Conservation (phyloP, 345 rosid species). For the Boechera divaricarpa region DNA sequence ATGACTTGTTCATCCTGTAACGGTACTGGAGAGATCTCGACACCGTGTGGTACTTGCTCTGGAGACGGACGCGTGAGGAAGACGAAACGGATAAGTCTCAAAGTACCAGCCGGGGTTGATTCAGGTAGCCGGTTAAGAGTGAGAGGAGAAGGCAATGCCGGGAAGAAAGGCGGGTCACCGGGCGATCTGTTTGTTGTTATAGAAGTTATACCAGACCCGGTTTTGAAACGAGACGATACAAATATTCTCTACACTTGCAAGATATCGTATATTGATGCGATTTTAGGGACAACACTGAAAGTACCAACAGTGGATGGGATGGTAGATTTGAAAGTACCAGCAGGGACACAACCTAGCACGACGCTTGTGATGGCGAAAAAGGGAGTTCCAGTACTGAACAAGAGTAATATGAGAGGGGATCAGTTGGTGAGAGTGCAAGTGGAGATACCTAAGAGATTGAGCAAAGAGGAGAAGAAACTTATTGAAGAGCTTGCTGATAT, state of each 20-base stretch:
- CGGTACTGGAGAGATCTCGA: constrained; percentile 79
- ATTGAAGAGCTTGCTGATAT: constrained; percentile 88
- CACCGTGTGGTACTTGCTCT: constrained; percentile 79
- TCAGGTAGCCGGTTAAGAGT: constrained; percentile 92
- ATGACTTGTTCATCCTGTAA: constrained; percentile 84
- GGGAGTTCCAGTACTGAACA: constrained; percentile 91
- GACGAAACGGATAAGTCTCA: constrained; percentile 88
- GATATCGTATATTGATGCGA: constrained; percentile 84
- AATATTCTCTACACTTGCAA: constrained; percentile 84
- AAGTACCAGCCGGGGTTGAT: constrained; percentile 96
- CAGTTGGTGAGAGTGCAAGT: constrained; percentile 98
- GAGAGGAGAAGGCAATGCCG: constrained; percentile 91
- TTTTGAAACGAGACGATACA: constrained; percentile 83
- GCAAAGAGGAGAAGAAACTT: constrained; percentile 87
- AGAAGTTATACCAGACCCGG: constrained; percentile 81
- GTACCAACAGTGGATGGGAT: constrained; percentile 91
- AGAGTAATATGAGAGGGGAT: constrained; percentile 88
- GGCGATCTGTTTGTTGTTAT: constrained; percentile 92
- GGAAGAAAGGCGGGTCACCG: constrained; percentile 87
- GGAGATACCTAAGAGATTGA: constrained; percentile 93
- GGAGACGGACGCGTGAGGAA: constrained; percentile 95
- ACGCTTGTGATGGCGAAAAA: constrained; percentile 95
- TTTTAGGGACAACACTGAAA: constrained; percentile 80
- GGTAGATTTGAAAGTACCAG: constrained; percentile 92
- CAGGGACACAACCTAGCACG: constrained; percentile 88